These are phyloP conservation scores for Ogataea hybrid DNA, from an alignment of 1,139 yeast species.

Conservation along the genomic window DNA sequence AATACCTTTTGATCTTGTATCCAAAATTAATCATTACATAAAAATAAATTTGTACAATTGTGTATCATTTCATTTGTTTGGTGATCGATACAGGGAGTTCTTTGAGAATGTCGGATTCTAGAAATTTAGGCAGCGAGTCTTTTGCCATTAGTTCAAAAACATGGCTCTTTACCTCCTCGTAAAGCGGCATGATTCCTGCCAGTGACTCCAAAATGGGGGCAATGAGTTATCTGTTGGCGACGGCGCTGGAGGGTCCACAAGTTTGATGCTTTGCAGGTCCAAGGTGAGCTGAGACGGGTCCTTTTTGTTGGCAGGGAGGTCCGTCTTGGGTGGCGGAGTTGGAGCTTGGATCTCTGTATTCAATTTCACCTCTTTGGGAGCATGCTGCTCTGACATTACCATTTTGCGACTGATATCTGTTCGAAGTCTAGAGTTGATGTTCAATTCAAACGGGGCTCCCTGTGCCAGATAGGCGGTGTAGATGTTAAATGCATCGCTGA, in stretches of 20 bases:
- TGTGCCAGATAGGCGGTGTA: too few species aligned
- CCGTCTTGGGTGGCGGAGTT: not conserved
- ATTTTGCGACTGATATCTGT: conserved; percentile 47
- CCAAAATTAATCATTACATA: too few species aligned
- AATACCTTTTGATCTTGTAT: too few species aligned
- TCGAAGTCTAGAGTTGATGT: conserved; percentile 61
- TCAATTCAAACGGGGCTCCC: conserved; percentile 67
- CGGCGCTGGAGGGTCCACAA: conserved; percentile 6
- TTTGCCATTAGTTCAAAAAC: conserved; percentile 62
- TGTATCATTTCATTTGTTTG: too few species aligned
- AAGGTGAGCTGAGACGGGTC: conserved; percentile 10
- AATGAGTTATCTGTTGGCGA: conserved; percentile 29
- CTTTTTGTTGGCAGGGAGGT: not conserved
- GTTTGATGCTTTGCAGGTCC: conserved; percentile 11
- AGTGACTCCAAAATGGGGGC: conserved; percentile 36
- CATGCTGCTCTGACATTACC: conserved; percentile 10
- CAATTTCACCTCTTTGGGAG: not conserved
- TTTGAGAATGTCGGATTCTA: too few species aligned
- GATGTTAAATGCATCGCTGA: conserved; percentile 57
- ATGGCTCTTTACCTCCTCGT: conserved; percentile 42
- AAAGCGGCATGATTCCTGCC: conserved; percentile 38
- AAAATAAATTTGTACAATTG: too few species aligned
- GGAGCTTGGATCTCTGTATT: not conserved
- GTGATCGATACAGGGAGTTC: too few species aligned
- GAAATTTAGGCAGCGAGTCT: too few species aligned